Evolutionary conservation across 192 early-diverging fungal species (phyloP).

Genomic region (Coemansia furcata): DNA sequence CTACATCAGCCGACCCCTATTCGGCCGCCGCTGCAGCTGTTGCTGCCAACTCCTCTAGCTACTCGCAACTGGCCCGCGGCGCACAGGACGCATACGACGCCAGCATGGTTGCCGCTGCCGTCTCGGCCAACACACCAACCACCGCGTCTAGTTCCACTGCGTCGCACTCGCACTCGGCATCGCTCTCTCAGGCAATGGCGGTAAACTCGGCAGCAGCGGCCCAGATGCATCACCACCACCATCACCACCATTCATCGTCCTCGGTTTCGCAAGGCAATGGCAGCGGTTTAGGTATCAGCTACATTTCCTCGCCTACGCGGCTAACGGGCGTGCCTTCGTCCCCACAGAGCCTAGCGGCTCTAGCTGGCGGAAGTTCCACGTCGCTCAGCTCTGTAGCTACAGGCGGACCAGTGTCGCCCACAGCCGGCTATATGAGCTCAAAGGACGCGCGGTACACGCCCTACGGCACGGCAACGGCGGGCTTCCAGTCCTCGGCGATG

Average conservation of each 20-base stretch:
- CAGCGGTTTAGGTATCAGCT: constrained; percentile 42
- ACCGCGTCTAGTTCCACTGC: constrained; percentile 17
- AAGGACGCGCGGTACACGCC: constrained; percentile 41
- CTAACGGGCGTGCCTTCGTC: constrained; percentile 37
- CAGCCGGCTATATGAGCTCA: constrained; percentile 27
- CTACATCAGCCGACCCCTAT: constrained; percentile 35
- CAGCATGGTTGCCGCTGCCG: constrained; percentile 15
- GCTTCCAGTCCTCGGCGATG: constrained; percentile 16
- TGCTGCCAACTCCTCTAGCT: constrained; percentile 4
- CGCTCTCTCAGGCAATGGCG: constrained; percentile 47
- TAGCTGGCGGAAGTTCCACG: constrained; percentile 14
- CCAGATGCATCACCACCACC: constrained; percentile 30
- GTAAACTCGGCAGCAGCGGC: constrained; percentile 17
- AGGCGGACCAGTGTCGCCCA: constrained; percentile 25
- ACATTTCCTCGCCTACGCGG: constrained; percentile 32
- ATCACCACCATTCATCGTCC: constrained; percentile 13
- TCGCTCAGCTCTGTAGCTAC: constrained; percentile 11
- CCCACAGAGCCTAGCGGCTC: constrained; percentile 14
- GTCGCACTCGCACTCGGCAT: constrained; percentile 51
- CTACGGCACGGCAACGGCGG: constrained; percentile 15
- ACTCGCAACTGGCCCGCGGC: constrained; percentile 40
- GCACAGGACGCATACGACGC: constrained; percentile 43
- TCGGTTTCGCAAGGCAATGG: constrained; percentile 28
- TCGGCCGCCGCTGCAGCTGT: constrained; percentile 26
- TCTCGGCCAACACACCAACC: constrained; percentile 13